Evolutionary conservation across 192 early-diverging fungal genomes (phyloP).

Genomic region (Podila clonocystis): DNA sequence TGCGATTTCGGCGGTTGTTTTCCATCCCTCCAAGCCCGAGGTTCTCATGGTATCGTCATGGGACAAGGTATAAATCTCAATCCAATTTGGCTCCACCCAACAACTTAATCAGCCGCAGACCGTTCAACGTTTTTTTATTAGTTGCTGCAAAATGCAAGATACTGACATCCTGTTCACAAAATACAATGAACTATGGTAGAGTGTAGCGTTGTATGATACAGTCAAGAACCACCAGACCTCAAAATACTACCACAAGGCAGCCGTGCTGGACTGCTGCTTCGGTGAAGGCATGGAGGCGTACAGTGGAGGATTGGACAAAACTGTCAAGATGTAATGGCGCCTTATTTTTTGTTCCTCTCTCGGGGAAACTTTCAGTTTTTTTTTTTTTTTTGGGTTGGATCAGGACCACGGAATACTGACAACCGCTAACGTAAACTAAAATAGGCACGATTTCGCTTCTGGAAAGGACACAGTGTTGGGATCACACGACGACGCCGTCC

Average conservation of each 20-base stretch:
- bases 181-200: conserved; percentile 50
- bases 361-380: neutral
- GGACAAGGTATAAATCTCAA: conserved; percentile 76
- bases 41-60: conserved; percentile 87
- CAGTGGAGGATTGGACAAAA: conserved; percentile 81
- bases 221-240: conserved; percentile 62
- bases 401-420: neutral
- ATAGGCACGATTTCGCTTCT: conserved; percentile 73
- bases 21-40: conserved; percentile 71
- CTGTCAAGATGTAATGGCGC: conserved; percentile 64
- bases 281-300: conserved; percentile 64
- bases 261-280: conserved; percentile 87
- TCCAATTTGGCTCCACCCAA: too few species aligned
- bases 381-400: neutral
- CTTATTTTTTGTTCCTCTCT: neutral
- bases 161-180: neutral
- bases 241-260: conserved; percentile 70
- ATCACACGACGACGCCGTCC: conserved; percentile 81
- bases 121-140: neutral
- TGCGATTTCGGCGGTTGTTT: conserved; percentile 82
- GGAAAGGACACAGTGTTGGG: conserved; percentile 70
- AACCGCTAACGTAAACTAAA: neutral
- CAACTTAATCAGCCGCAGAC: neutral
- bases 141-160: neutral
- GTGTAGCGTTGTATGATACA: conserved; percentile 86